Conservation (phyloP, 169 alveolate species). For the Neospora caninum region DNA sequence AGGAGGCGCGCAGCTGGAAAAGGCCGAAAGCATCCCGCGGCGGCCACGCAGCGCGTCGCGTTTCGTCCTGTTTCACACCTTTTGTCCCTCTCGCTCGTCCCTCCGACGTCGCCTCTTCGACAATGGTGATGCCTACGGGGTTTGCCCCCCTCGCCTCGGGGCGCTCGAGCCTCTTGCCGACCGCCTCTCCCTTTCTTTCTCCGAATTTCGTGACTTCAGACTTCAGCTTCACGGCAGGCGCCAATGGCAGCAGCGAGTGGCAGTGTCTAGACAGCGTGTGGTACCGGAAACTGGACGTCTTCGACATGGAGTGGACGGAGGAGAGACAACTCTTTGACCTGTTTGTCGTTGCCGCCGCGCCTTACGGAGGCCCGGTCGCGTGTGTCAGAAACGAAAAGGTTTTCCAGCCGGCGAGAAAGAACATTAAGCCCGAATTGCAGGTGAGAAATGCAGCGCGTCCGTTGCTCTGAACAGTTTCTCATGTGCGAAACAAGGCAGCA, state of each 20-base stretch:
- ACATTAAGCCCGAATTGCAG: constrained; percentile 28
- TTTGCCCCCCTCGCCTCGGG: background rate
- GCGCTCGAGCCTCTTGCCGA: no score
- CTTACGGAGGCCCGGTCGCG: constrained; percentile 39
- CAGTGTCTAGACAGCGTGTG: constrained; percentile 30
- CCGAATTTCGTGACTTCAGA: background rate
- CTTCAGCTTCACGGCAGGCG: background rate
- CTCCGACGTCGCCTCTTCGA: no score
- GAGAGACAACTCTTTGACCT: background rate
- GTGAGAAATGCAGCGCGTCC: no score
- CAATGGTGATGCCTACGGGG: background rate
- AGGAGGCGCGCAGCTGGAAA: no score
- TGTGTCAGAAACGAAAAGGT: constrained; percentile 29
- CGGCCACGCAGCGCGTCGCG: no score
- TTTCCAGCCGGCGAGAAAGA: constrained; percentile 30
- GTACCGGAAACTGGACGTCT: background rate
- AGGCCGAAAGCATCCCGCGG: no score
- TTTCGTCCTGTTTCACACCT: no score
- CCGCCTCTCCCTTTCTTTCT: no score
- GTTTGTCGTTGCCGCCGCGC: constrained; percentile 43
- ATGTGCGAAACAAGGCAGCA: no score
- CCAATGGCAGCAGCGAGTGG: constrained; percentile 32
- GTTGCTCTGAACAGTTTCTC: no score
- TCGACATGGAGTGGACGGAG: background rate
- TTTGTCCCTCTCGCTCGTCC: no score